Conservation (phyloP, 768 basidiomycete genomes). For the Leccinum rimulosum region DNA sequence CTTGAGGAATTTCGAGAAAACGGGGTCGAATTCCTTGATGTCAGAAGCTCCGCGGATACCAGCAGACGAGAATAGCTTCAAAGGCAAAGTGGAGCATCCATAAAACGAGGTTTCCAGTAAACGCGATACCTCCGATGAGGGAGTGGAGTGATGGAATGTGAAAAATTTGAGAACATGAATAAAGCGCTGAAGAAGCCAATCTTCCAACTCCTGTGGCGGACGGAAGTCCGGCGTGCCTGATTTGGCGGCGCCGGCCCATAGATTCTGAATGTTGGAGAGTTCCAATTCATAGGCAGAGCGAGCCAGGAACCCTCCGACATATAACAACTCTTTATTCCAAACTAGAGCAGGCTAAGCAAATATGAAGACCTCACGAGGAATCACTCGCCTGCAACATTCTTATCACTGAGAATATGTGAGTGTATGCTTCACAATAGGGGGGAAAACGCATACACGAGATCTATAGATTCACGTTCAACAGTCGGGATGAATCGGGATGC, state of each 20-base stretch:
- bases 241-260: slow-evolving; percentile 56
- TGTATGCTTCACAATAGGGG: not conserved
- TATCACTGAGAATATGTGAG: slow-evolving; percentile 4
- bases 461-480: slow-evolving; percentile 18
- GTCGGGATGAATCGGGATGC: slow-evolving; percentile 16
- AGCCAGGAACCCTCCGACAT: slow-evolving; percentile 11
- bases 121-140: slow-evolving; percentile 72
- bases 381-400: slow-evolving; percentile 5
- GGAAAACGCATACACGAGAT: slow-evolving; percentile 16
- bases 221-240: slow-evolving; percentile 27
- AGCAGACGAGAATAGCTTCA: slow-evolving; percentile 9
- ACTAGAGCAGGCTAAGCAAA: slow-evolving; percentile 38
- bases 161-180: slow-evolving; percentile 88
- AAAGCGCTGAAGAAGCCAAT: slow-evolving; percentile 56
- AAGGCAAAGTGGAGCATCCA: slow-evolving; percentile 7
- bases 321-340: slow-evolving; percentile 77
- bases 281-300: slow-evolving; percentile 13
- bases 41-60: slow-evolving; percentile 12
- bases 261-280: slow-evolving; percentile 21
- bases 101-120: slow-evolving; percentile 70
- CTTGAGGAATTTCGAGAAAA: slow-evolving; percentile 73
- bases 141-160: slow-evolving; percentile 85
- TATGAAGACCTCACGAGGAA: not conserved
- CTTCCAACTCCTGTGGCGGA: slow-evolving; percentile 41
- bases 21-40: slow-evolving; percentile 60